phyloP scores from a whole-genome alignment of 495 filamentous ascomycete species.

The Tetracladium marchalianum region DNA sequence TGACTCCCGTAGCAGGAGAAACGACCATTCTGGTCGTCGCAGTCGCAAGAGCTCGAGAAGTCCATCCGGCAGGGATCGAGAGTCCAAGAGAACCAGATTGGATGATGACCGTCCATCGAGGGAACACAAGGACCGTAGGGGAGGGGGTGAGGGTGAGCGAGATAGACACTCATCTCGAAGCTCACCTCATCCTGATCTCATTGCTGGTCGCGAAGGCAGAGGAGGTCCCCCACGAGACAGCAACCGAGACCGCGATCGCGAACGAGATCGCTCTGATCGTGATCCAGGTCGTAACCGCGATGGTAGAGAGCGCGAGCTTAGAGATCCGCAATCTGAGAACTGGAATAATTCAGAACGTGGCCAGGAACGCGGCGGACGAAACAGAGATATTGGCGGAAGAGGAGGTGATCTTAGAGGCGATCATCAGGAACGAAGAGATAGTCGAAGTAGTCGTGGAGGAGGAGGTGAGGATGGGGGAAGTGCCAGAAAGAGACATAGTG shows the following conservation, averaged over 20 bases:
- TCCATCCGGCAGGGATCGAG: constrained; percentile 21
- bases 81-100: constrained; percentile 14
- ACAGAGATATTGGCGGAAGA: constrained; percentile 1
- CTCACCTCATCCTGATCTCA: constrained; percentile 9
- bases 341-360: constrained; percentile 5
- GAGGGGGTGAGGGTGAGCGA: constrained; percentile 22
- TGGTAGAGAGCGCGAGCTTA: constrained; percentile 10
- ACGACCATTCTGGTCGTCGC: constrained; percentile 19
- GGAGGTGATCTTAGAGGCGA: constrained; percentile 12
- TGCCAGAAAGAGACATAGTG: constrained; percentile 28
- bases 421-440: constrained; percentile 5
- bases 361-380: constrained; percentile 2
- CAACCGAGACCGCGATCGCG: constrained; percentile 22
- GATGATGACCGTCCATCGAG: constrained; percentile 17
- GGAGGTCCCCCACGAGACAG: constrained; percentile 16
- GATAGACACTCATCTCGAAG: constrained; percentile 8
- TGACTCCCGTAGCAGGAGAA: constrained; percentile 14
- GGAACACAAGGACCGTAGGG: constrained; percentile 21
- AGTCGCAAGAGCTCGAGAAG: constrained; percentile 25
- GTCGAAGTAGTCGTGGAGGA: constrained; percentile 11
- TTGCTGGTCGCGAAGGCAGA: constrained; percentile 19
- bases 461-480: constrained; percentile 14
- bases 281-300: constrained; percentile 6
- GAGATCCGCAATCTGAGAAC: constrained; percentile 10
- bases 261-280: constrained; percentile 15